Evolutionary conservation across 176 grass and related monocot species (phyloP), one percentile per base, ranked within the genome.

Genomic region (Pharus latifolius): DNA sequence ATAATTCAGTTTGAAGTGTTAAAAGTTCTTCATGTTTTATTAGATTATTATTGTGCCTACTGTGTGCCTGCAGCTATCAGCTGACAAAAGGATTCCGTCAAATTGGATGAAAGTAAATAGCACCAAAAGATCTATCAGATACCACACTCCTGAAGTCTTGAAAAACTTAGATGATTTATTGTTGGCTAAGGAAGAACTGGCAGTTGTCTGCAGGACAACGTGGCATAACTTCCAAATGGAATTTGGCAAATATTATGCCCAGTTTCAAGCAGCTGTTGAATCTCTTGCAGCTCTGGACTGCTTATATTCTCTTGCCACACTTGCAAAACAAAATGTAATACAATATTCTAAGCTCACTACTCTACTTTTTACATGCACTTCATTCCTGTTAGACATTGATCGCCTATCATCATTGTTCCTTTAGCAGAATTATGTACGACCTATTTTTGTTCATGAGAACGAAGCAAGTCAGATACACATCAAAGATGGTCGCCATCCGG

Each of bases 61-160:
- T 32, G 49, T 73, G 22, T 74, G 45, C 24, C 34, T 77, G 63
- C 81, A 98, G 89, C 62, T 98, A 56, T 65, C 83, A 47, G 45
- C 70, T 71, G 77, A 98, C 67, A 67, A 43, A 84, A 88, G 58
- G 71, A 89, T 88, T 35, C 89, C 94, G 65, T 85, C 86, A 70
- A 90, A 85, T 64, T 98, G 94, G 86, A 56, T 87, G 61, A 98
- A 90, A 72, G 77, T 98, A 67, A 92, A 85, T 83, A 92, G 89
- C 79, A 98, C 84, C 34, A 98, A 88, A 73, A 98, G 88, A 56
- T 74, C 83, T 67, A 85, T 68, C 13, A 74, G 89, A 80, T 93
- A 98, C 82, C 89, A 98, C 69, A 88, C 89, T 29, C 84, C 89
- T 49, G 89, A 98, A 74, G 69, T 88, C 31, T 69, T 85, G 51